phyloP scores from a whole-genome alignment of 2,329 filamentous ascomycete species.

The Aspergillus novofumigatus region DNA sequence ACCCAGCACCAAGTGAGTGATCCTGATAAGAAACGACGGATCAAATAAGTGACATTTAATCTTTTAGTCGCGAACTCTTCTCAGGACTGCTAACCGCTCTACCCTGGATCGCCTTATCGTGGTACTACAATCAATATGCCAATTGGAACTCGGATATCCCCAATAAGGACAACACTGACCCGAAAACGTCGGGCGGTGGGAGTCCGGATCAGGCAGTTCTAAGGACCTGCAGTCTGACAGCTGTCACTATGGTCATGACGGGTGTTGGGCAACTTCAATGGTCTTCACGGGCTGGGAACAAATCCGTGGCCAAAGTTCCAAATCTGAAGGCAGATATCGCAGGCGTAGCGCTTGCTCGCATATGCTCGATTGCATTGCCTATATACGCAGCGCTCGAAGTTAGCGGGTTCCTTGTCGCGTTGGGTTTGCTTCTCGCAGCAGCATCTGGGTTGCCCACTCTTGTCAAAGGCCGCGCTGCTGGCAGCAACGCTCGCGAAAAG shows the following conservation, averaged over 20 bases:
- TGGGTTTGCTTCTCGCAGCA: slow-evolving; percentile 47
- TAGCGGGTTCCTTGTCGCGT: slow-evolving; percentile 51
- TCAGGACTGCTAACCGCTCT: slow-evolving; percentile 44
- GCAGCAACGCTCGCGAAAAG: slow-evolving; percentile 12
- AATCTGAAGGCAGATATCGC: slow-evolving; percentile 12
- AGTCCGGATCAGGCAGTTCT: slow-evolving; percentile 17
- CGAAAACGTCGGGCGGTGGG: slow-evolving; percentile 4
- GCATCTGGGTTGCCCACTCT: slow-evolving; percentile 42
- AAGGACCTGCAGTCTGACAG: slow-evolving; percentile 26
- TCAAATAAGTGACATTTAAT: neutral
- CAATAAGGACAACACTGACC: slow-evolving; percentile 6
- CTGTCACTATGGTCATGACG: slow-evolving; percentile 29
- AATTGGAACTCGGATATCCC: slow-evolving; percentile 10
- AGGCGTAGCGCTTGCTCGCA: slow-evolving; percentile 26
- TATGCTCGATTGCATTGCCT: slow-evolving; percentile 47
- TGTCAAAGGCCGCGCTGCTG: slow-evolving; percentile 9
- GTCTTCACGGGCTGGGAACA: slow-evolving; percentile 5
- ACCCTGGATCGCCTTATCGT: slow-evolving; percentile 36
- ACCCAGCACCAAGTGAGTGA: slow-evolving; percentile 14
- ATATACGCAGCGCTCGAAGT: slow-evolving; percentile 55
- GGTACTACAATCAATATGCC: slow-evolving; percentile 29
- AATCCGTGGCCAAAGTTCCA: slow-evolving; percentile 13
- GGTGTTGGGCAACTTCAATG: slow-evolving; percentile 23
- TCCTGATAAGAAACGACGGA: neutral
- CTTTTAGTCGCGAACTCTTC: slow-evolving; percentile 42